Percentiles rank a stretch among this genome's conserved stretches.
These are phyloP conservation scores for Rhodamnia argentea DNA, from an alignment of 345 rosid species.

Conservation along the genomic window DNA sequence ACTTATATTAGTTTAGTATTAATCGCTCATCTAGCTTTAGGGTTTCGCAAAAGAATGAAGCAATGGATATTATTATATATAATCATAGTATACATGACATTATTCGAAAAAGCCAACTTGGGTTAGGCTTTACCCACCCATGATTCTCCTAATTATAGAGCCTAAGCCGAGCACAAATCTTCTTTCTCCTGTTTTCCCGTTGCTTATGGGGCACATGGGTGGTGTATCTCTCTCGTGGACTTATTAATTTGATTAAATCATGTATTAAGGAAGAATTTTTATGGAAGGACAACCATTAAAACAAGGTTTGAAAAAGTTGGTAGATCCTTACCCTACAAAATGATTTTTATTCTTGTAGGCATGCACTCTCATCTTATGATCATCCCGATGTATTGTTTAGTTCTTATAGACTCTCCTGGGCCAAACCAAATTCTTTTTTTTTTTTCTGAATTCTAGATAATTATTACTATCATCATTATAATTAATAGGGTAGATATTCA, in stretches of 20 bases:
- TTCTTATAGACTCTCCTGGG: background rate
- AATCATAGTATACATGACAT: background rate
- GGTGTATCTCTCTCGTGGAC: slow-evolving; percentile 9
- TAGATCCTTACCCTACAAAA: slow-evolving; percentile 21
- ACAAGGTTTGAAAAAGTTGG: background rate
- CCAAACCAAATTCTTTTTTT: background rate
- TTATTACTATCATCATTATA: background rate
- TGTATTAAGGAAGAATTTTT: background rate
- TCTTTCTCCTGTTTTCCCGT: background rate
- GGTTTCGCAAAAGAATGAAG: background rate
- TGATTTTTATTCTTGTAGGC: slow-evolving; percentile 16
- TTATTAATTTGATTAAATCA: background rate
- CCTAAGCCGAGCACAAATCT: background rate
- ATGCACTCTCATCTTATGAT: background rate
- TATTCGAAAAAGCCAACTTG: background rate
- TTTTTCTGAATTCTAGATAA: background rate
- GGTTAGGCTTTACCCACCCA: background rate
- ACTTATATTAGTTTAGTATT: background rate
- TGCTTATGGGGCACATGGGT: background rate
- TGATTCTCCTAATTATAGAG: background rate
- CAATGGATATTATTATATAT: background rate
- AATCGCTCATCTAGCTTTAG: background rate
- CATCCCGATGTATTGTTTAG: background rate
- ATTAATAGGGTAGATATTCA: background rate
- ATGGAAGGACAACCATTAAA: background rate